Evolutionary conservation across 2,329 filamentous ascomycete genomes (phyloP), one percentile per base, ranked within the genome.

Genomic region (Alternaria gaisen): DNA sequence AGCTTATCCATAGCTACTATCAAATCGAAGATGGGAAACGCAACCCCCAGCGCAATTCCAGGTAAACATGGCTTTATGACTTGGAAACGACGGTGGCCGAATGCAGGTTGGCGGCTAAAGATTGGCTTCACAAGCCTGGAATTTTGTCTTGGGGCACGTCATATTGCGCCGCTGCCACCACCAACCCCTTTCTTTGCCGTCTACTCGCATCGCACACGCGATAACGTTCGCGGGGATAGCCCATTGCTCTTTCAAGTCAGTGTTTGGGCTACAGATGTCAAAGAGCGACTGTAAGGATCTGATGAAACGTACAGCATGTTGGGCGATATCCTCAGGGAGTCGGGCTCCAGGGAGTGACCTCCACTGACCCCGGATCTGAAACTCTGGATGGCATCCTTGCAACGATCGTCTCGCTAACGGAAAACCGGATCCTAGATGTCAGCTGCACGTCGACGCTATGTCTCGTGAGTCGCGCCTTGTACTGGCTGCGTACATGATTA

Each of bases 1-100:
- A 77, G 62, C 53, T 68, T 76, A 61, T 79, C 75, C 76, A 79
- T 79, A 47, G 44, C 5, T 51, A 34, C 44, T 22, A 44, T 56
- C 43, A 53, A 40, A 61, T 56, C 30, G 61, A 60, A 61, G 57
- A 61, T 44, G 53, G 53, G 30, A 38, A 16, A 46, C 50, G 58
- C 32, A 50, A 56, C 40, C 40, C 61, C 46, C 46, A 64, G 50
- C 41, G 54, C 58, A 46, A 18, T 63, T 60, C 59, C 64, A 54
- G 65, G 60, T 57, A 55, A 66, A 66, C 65, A 70, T 70, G 65
- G 41, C 60, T 70, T 69, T 70, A 65, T 60, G 63, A 54, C 43
- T 60, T 61, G 62, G 42, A 62, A 51, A 56, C 55, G 59, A 54
- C 62, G 40, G 51, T 56, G 55, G 58, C 64, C 63, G 55, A 53